A percentile compares a stretch with the other conserved stretches of the same genome.
phyloP scores from a whole-genome alignment of 2,329 filamentous ascomycete species.

The Claviceps pazoutovae region DNA sequence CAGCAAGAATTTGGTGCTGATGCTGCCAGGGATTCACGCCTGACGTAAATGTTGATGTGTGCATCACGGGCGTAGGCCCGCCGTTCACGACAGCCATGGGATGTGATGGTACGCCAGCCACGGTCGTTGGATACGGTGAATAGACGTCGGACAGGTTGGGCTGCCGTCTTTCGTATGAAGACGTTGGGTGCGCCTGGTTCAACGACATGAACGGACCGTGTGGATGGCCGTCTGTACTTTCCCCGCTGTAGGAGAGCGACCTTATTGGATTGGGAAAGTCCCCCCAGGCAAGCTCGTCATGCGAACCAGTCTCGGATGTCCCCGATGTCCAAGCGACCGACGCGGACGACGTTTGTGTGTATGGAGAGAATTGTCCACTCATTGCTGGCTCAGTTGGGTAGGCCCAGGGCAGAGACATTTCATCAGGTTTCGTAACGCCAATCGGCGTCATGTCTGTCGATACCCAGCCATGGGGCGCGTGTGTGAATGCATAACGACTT shows the following conservation, averaged over 20 bases:
- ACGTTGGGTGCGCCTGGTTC: slow-evolving; percentile 21
- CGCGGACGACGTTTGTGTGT: slow-evolving; percentile 26
- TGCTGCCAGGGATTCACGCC: slow-evolving; percentile 32
- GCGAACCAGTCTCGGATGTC: slow-evolving; percentile 22
- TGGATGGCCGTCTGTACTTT: slow-evolving; percentile 22
- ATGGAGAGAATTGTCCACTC: slow-evolving; percentile 35
- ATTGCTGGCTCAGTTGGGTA: slow-evolving; percentile 37
- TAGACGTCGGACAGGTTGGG: slow-evolving; percentile 31
- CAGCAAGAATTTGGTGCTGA: slow-evolving; percentile 21
- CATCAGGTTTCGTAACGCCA: slow-evolving; percentile 26
- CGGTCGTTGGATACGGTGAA: slow-evolving; percentile 22
- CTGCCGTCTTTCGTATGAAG: slow-evolving; percentile 29
- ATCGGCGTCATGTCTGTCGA: slow-evolving; percentile 26
- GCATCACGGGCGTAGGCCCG: slow-evolving; percentile 19
- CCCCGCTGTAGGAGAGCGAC: slow-evolving; percentile 35
- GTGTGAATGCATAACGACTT: slow-evolving; percentile 24
- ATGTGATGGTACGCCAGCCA: slow-evolving; percentile 22
- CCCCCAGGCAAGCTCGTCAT: slow-evolving; percentile 33
- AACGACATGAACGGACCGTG: slow-evolving; percentile 27
- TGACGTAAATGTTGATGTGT: slow-evolving; percentile 15
- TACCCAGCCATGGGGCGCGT: slow-evolving; percentile 29
- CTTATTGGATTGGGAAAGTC: slow-evolving; percentile 27
- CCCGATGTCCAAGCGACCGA: slow-evolving; percentile 28
- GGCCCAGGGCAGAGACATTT: slow-evolving; percentile 32
- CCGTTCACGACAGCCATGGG: slow-evolving; percentile 18